Evolutionary conservation across 208 protist species (phyloP).

Genomic region (Porcisia hertigi): DNA sequence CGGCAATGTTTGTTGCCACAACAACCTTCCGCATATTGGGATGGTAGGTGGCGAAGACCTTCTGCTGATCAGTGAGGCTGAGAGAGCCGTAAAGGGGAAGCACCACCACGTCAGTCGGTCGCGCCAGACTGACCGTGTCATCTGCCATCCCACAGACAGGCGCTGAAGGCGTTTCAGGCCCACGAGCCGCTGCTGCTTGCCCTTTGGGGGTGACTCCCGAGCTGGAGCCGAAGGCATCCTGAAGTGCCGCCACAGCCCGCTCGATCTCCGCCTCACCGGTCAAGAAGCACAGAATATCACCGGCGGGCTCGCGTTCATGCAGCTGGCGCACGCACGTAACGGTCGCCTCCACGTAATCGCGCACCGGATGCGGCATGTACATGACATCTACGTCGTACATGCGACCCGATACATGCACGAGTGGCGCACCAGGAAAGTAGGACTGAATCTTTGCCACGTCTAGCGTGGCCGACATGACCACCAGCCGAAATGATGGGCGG

Average conservation of each 20-base stretch:
- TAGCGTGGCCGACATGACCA: slow-evolving; percentile 98
- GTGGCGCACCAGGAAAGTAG: slow-evolving; percentile 96
- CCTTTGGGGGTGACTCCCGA: neutral
- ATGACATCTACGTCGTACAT: slow-evolving; percentile 90
- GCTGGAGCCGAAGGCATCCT: slow-evolving; percentile 20
- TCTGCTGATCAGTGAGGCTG: slow-evolving; percentile 71
- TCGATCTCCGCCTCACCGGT: slow-evolving; percentile 91
- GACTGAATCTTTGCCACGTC: slow-evolving; percentile 95
- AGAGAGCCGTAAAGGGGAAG: slow-evolving; percentile 86
- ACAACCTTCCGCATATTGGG: slow-evolving; percentile 93
- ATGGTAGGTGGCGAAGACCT: slow-evolving; percentile 56
- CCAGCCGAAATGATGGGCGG: slow-evolving; percentile 83
- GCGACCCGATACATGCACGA: slow-evolving; percentile 97
- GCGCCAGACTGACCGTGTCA: neutral
- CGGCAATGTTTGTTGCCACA: slow-evolving; percentile 99
- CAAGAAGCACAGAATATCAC: slow-evolving; percentile 91
- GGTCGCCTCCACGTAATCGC: slow-evolving; percentile 92
- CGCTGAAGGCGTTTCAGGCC: neutral
- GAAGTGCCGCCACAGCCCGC: slow-evolving; percentile 43
- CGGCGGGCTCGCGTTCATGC: slow-evolving; percentile 65
- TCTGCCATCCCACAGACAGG: neutral
- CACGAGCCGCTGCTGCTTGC: neutral
- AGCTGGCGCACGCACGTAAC: slow-evolving; percentile 71
- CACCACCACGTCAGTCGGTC: slow-evolving; percentile 45
- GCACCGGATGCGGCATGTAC: slow-evolving; percentile 83